Evolutionary conservation across 192 early-diverging fungal genomes (phyloP).

Genomic region (Pecoramyces ruminantium): DNA sequence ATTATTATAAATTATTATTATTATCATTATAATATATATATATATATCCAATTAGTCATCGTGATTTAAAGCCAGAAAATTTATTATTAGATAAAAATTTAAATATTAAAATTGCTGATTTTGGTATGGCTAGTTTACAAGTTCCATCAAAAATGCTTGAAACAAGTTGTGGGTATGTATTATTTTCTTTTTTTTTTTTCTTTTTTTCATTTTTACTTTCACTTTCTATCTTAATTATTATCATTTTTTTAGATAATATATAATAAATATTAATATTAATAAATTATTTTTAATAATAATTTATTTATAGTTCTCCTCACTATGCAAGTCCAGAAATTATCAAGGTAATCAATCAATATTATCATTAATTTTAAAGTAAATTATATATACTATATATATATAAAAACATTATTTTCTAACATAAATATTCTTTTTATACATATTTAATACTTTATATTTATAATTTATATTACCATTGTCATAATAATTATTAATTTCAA

Average conservation of each 20-base stretch:
- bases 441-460: too few species aligned
- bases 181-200: background rate
- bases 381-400: too few species aligned
- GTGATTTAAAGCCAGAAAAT: constrained; percentile 40
- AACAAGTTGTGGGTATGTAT: constrained; percentile 41
- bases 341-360: too few species aligned
- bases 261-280: background rate
- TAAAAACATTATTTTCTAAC: too few species aligned
- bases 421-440: too few species aligned
- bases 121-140: background rate
- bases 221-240: too few species aligned
- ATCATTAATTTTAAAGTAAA: too few species aligned
- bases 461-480: too few species aligned
- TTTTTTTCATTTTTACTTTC: too few species aligned
- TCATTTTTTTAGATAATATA: too few species aligned
- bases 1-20: too few species aligned
- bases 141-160: constrained; percentile 15
- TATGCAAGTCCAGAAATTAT: constrained; percentile 63
- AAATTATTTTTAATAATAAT: background rate
- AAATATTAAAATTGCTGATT: background rate
- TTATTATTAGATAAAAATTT: background rate
- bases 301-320: constrained; percentile 34
- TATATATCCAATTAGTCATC: constrained; percentile 15
- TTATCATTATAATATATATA: background rate
- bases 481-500: too few species aligned